phyloP scores from a whole-genome alignment of 768 basidiomycete species.

The Tylopilus balloui region DNA sequence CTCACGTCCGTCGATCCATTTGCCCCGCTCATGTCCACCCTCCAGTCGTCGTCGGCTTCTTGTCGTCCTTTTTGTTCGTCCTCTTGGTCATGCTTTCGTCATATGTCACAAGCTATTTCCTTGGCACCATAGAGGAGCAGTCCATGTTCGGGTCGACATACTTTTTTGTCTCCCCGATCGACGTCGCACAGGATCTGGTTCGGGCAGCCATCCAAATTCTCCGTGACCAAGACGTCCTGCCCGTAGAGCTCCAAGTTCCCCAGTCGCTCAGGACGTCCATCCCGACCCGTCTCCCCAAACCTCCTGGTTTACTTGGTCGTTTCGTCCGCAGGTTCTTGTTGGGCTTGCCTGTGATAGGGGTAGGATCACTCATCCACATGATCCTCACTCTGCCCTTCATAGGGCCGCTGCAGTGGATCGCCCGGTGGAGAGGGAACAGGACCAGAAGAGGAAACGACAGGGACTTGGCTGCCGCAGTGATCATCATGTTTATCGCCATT shows the following conservation, averaged over 20 bases:
- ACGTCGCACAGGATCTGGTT: slow-evolving; percentile 57
- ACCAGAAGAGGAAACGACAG: slow-evolving; percentile 49
- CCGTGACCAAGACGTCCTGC: slow-evolving; percentile 48
- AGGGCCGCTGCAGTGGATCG: slow-evolving; percentile 66
- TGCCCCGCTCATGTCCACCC: slow-evolving; percentile 11
- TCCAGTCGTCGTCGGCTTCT: slow-evolving; percentile 58
- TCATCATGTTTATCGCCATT: slow-evolving; percentile 54
- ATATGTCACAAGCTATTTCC: slow-evolving; percentile 63
- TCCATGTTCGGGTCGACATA: slow-evolving; percentile 34
- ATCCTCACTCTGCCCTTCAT: slow-evolving; percentile 59
- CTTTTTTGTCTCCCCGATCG: slow-evolving; percentile 49
- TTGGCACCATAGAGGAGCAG: slow-evolving; percentile 56
- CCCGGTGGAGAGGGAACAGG: slow-evolving; percentile 57
- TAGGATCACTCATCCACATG: slow-evolving; percentile 71
- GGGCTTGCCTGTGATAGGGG: slow-evolving; percentile 75
- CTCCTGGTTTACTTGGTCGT: slow-evolving; percentile 47
- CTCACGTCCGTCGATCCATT: slow-evolving; percentile 2
- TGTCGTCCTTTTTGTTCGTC: slow-evolving; percentile 62
- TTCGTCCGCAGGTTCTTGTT: slow-evolving; percentile 70
- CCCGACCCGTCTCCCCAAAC: slow-evolving; percentile 22
- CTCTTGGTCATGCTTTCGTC: slow-evolving; percentile 64
- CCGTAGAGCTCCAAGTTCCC: slow-evolving; percentile 22
- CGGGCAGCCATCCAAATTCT: slow-evolving; percentile 60
- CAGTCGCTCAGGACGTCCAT: slow-evolving; percentile 15
- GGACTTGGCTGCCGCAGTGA: slow-evolving; percentile 63